Conservation (phyloP, 257 asterid species). For the Rhazya stricta region DNA sequence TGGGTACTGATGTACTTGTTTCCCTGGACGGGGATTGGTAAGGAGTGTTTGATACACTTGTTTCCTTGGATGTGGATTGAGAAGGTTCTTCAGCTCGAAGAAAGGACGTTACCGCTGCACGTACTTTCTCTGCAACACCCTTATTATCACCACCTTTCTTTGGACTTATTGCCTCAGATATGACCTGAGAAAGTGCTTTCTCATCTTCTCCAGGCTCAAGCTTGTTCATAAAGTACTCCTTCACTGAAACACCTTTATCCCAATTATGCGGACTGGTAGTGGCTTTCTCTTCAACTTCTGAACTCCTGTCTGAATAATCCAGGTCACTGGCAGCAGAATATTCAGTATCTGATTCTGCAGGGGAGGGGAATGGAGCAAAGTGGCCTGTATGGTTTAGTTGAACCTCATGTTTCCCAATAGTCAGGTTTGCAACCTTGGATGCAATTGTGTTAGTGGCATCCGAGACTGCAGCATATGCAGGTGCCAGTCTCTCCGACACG, state of each 20-base stretch:
- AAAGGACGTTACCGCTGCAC: conserved; percentile 65
- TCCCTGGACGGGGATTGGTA: background rate
- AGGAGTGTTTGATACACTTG: conserved; percentile 19
- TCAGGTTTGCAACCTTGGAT: conserved; percentile 42
- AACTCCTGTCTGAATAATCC: conserved; percentile 16
- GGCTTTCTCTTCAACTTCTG: conserved; percentile 22
- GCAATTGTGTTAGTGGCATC: conserved; percentile 55
- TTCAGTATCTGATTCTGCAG: conserved; percentile 6
- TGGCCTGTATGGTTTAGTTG: conserved; percentile 6
- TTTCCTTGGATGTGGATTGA: conserved; percentile 10
- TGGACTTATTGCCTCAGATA: conserved; percentile 82
- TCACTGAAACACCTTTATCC: conserved; percentile 86
- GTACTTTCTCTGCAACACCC: conserved; percentile 71
- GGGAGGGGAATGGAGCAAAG: conserved; percentile 3
- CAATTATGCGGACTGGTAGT: conserved; percentile 39
- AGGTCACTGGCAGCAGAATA: conserved; percentile 9
- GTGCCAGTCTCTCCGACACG: conserved; percentile 45
- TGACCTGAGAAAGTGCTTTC: conserved; percentile 78
- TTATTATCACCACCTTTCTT: conserved; percentile 29
- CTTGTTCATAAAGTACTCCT: conserved; percentile 73
- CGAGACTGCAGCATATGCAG: conserved; percentile 53
- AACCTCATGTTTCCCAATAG: conserved; percentile 26
- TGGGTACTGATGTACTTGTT: conserved; percentile 1
- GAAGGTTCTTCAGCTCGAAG: conserved; percentile 51
- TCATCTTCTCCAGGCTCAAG: conserved; percentile 93